Conservation (phyloP, 2,329 filamentous ascomycete species). For the Dactylellina sp. region DNA sequence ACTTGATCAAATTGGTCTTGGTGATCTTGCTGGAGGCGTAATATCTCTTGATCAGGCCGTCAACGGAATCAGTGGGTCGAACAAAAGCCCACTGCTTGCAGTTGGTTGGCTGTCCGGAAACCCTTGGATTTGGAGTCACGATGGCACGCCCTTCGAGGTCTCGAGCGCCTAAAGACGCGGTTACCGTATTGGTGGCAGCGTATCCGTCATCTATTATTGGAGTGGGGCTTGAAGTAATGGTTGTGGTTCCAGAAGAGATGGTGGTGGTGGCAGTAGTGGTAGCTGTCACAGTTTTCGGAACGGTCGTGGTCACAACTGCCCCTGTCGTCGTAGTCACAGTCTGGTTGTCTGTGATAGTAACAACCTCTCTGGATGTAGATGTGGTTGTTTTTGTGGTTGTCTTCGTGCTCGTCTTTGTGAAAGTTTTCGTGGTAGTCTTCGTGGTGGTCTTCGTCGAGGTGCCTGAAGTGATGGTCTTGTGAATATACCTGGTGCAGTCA, state of each 20-base stretch:
- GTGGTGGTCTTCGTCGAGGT: constrained; percentile 27
- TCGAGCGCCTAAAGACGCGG: not conserved
- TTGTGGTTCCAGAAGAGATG: not conserved
- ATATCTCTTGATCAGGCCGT: constrained; percentile 26
- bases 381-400: not conserved
- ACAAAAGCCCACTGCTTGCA: constrained; percentile 33
- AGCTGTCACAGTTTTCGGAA: constrained; percentile 1
- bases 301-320: not conserved
- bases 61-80: constrained; percentile 13
- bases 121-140: constrained; percentile 10
- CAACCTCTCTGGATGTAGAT: constrained; percentile 1
- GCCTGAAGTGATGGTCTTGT: constrained; percentile 19
- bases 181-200: not conserved
- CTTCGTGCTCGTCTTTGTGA: constrained; percentile 1
- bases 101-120: constrained; percentile 11
- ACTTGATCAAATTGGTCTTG: constrained; percentile 20
- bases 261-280: constrained; percentile 11
- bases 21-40: constrained; percentile 15
- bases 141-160: not conserved
- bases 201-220: not conserved
- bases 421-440: constrained; percentile 7
- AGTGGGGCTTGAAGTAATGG: constrained; percentile 2
- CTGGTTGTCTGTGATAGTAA: not conserved
- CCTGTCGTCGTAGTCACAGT: not conserved
- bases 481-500: constrained; percentile 22